Evolutionary conservation across 1,284 basidiomycete species (phyloP), one percentile per base, ranked within the genome.

Genomic region (Stygiomarasmius scandens): DNA sequence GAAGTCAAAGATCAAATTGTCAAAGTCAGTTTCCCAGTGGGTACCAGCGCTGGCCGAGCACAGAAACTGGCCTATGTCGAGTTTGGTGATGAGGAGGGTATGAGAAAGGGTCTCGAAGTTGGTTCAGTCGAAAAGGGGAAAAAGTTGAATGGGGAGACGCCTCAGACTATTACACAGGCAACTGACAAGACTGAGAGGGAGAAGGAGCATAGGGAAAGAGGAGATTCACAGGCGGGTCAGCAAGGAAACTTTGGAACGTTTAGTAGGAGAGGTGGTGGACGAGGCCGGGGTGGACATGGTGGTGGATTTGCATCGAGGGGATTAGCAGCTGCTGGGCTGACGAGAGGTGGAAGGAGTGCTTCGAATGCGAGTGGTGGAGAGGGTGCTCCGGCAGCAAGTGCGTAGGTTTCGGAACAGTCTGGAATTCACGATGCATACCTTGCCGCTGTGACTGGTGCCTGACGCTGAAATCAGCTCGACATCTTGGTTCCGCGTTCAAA

Each of bases 61-160:
- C 73, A 77, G 64, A 86, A 78, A 63, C 77, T 90, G 57, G 90
- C 85, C 1, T 96, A 94, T 66, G 84, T 95, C 58, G 94, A 96
- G 69, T 96, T 95, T 71, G 88, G 83, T 6, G 89, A 90, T 65
- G 92, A 95, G 67, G 89, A 88, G 48, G 80, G 85, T 22, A 92
- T 95, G 90, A 89, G 84, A 66, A 81, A 77, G 23, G 93, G 86
- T 1, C 73, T 95, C 23, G 86, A 84, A 61, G 87, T 58, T 62
- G 54, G 60, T 19, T 48, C 38, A 16, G 32, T 36, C 16, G 8
- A 36, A 20, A 43, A 36, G 52, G 34, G 8, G 32, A 22, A 24
- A 46, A 63, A 91, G 90, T 88, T 92, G 38, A 85, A 86, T 50
- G 90, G 89, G 53, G 76, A 66, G 0, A 67, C 75, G 0, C 84